Percentiles rank a stretch among this genome's conserved stretches.
phyloP scores from a whole-genome alignment of 139 green algal species.

The Tetradesmus obliquus region DNA sequence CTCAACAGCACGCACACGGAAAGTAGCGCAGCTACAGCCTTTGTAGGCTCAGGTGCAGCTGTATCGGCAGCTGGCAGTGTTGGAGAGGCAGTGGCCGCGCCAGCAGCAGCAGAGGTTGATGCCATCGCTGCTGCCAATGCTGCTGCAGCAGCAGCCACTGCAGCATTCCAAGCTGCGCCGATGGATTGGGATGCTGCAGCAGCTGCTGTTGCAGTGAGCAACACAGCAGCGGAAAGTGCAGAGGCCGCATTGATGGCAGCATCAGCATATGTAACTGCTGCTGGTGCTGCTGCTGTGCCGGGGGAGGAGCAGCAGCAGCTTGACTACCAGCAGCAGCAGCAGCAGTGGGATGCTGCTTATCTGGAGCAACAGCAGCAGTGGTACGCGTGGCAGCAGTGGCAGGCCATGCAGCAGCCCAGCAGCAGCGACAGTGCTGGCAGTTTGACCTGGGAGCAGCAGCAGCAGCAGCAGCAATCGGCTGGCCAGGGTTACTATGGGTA shows the following conservation, averaged over 20 bases:
- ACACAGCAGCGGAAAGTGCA: too few relatives aligned
- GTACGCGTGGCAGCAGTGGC: slow-evolving; percentile 4
- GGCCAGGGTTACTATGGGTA: not conserved
- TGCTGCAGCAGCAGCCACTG: not conserved
- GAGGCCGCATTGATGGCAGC: too few relatives aligned
- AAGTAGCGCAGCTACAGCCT: too few relatives aligned
- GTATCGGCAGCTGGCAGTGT: too few relatives aligned
- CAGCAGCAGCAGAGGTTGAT: not conserved
- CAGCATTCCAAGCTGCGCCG: not conserved
- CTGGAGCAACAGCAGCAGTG: slow-evolving; percentile 11
- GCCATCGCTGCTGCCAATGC: not conserved
- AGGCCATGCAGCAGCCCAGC: not conserved
- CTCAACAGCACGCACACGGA: too few relatives aligned
- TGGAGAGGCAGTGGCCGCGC: too few relatives aligned
- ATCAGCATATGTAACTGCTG: too few relatives aligned
- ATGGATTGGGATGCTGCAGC: not conserved
- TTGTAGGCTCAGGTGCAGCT: too few relatives aligned
- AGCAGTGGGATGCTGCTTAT: not conserved
- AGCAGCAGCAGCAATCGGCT: not conserved
- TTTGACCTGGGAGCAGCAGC: not conserved
- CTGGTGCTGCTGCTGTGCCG: not conserved
- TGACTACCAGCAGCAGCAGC: not conserved
- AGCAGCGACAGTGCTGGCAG: not conserved
- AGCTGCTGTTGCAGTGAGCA: too few relatives aligned
- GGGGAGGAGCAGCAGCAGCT: not conserved